Percentiles rank a stretch among this genome's conserved stretches.
Evolutionary conservation across 2,329 filamentous ascomycete genomes (phyloP).

Genomic region (Xylariaceae sp.): DNA sequence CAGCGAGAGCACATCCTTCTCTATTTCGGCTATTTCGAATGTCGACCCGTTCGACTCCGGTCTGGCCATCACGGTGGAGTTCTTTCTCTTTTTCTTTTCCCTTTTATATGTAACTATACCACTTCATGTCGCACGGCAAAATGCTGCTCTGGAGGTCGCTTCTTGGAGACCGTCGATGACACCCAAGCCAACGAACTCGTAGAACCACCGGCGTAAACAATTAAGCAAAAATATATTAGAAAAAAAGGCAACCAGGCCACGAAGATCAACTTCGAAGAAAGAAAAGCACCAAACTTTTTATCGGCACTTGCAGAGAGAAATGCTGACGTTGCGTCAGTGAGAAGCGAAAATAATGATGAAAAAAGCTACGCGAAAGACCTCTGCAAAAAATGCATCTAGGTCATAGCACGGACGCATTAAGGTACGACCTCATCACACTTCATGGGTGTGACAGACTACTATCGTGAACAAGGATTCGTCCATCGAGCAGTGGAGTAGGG

Average conservation of each 20-base stretch:
- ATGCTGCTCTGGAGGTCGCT: no score
- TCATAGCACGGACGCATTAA: no score
- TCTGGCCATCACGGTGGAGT: slow-evolving; percentile 20
- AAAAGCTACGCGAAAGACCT: not conserved
- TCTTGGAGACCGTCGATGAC: not conserved
- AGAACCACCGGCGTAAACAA: slow-evolving; percentile 2
- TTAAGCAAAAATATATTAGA: slow-evolving; percentile 8
- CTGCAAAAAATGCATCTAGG: no score
- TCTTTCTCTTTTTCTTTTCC: not conserved
- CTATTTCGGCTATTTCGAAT: slow-evolving; percentile 28
- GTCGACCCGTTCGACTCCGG: slow-evolving; percentile 24
- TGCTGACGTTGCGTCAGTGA: no score
- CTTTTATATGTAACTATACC: not conserved
- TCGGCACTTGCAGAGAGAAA: no score
- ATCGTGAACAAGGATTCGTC: no score
- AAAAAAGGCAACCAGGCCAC: slow-evolving; percentile 31
- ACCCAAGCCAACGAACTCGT: not conserved
- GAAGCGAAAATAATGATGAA: not conserved
- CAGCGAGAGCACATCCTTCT: slow-evolving; percentile 27
- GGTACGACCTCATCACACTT: no score
- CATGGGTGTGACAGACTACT: no score
- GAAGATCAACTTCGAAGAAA: slow-evolving; percentile 39
- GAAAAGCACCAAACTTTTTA: slow-evolving; percentile 10
- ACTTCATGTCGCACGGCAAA: not conserved
- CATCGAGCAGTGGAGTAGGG: no score